Evolutionary conservation across 495 filamentous ascomycete species (phyloP).

Genomic region (Aspergillus nidulans): DNA sequence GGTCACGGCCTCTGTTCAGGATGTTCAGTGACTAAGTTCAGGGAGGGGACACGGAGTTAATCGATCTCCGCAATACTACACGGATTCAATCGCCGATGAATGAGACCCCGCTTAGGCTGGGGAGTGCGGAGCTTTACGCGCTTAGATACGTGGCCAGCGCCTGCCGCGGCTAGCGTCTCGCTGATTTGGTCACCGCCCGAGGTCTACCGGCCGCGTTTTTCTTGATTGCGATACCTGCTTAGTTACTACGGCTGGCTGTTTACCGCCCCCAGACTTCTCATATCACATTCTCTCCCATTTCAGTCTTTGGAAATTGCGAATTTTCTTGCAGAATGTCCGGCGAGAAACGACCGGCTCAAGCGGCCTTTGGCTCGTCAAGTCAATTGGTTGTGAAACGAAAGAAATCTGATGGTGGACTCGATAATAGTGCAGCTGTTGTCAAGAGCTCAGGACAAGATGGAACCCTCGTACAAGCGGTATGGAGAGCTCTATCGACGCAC

Average conservation of each 20-base stretch:
- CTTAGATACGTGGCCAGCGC: slow-evolving; percentile 14
- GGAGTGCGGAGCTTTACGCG: slow-evolving; percentile 17
- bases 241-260: no score
- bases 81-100: slow-evolving; percentile 4
- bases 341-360: slow-evolving; percentile 83
- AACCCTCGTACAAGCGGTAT: slow-evolving; percentile 79
- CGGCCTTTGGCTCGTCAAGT: slow-evolving; percentile 65
- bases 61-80: not conserved
- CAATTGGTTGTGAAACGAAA: slow-evolving; percentile 88
- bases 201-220: slow-evolving; percentile 1
- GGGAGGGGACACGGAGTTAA: not conserved
- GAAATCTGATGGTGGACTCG: slow-evolving; percentile 64
- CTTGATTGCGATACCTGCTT: not conserved
- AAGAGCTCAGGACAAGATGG: slow-evolving; percentile 66
- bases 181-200: not conserved
- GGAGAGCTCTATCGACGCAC: slow-evolving; percentile 33
- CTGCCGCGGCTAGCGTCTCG: slow-evolving; percentile 19
- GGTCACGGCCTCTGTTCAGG: not conserved
- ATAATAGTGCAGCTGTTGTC: slow-evolving; percentile 54
- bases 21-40: not conserved
- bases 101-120: slow-evolving; percentile 19
- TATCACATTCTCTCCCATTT: not conserved
- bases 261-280: not conserved
- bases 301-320: not conserved
- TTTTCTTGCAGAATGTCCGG: slow-evolving; percentile 59